Evolutionary conservation across 352 stramenopile species (phyloP).

Genomic region (Peronospora destructor): DNA sequence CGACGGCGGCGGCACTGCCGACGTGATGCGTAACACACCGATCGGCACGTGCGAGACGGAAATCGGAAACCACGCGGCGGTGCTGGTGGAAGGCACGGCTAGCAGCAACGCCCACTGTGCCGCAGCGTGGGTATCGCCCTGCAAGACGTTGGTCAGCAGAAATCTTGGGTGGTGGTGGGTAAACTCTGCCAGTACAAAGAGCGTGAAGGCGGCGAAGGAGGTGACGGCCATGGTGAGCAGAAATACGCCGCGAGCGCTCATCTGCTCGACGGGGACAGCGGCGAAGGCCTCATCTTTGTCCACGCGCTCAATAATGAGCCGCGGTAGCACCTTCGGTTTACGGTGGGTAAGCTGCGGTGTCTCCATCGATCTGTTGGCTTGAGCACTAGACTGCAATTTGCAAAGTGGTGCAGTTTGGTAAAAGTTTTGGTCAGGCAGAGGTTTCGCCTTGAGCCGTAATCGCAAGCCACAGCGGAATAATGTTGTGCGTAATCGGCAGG

Average conservation of each 20-base stretch:
- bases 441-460: constrained; percentile 15
- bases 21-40: constrained; percentile 32
- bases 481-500: no score
- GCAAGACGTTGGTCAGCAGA: constrained; percentile 26
- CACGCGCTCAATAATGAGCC: constrained; percentile 14
- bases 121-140: constrained; percentile 29
- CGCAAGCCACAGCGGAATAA: constrained; percentile 2
- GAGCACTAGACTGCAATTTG: constrained; percentile 6
- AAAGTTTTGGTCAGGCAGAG: constrained; percentile 4
- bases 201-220: constrained; percentile 57
- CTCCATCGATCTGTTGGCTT: constrained; percentile 7
- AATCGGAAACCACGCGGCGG: constrained; percentile 48
- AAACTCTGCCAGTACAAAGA: constrained; percentile 52
- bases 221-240: constrained; percentile 47
- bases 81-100: constrained; percentile 49
- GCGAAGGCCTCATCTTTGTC: constrained; percentile 24
- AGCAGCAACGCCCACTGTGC: constrained; percentile 44
- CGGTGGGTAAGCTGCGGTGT: constrained; percentile 9
- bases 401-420: constrained; percentile 8
- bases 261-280: constrained; percentile 25
- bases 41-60: constrained; percentile 32
- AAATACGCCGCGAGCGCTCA: constrained; percentile 46
- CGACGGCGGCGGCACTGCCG: constrained; percentile 15
- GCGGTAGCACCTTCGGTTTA: constrained; percentile 16
- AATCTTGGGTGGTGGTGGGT: constrained; percentile 37